Percentiles rank a stretch among this genome's conserved stretches.
Conservation (phyloP, 306 rosid genomes). For the Coriaria nepalensis region DNA sequence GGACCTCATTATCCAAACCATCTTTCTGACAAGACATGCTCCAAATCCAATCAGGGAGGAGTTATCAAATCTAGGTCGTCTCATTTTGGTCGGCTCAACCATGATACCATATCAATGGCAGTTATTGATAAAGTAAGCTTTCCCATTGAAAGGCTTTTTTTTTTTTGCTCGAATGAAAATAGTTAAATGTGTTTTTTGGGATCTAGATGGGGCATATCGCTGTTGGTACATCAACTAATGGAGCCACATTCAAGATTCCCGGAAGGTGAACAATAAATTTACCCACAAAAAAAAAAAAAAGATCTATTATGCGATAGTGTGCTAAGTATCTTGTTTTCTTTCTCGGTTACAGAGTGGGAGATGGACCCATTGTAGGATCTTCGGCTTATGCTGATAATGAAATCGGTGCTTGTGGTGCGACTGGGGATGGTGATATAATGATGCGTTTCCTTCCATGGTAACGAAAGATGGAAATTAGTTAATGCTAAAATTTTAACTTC, state of each 20-base stretch:
- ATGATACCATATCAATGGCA: slow-evolving; percentile 91
- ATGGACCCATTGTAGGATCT: slow-evolving; percentile 88
- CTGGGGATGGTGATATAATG: slow-evolving; percentile 90
- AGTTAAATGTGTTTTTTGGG: slow-evolving; percentile 13
- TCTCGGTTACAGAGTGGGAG: slow-evolving; percentile 63
- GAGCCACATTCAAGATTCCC: slow-evolving; percentile 90
- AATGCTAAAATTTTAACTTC: too few species aligned
- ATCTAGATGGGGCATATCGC: slow-evolving; percentile 65
- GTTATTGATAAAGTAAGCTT: slow-evolving; percentile 65
- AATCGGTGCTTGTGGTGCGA: slow-evolving; percentile 89
- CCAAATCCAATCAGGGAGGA: slow-evolving; percentile 16
- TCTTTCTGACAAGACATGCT: slow-evolving; percentile 27
- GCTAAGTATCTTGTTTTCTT: neutral
- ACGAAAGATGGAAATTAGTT: neutral
- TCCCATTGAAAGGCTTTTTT: neutral
- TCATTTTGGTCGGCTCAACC: slow-evolving; percentile 52
- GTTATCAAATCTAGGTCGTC: slow-evolving; percentile 21
- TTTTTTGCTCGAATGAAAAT: neutral
- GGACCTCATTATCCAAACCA: slow-evolving; percentile 59
- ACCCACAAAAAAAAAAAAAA: too few species aligned
- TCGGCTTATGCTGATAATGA: slow-evolving; percentile 67
- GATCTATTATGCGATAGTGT: too few species aligned
- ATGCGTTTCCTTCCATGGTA: slow-evolving; percentile 98
- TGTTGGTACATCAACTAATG: slow-evolving; percentile 91
- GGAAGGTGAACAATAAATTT: slow-evolving; percentile 46